Conservation (phyloP, 1,284 basidiomycete genomes). For the Heterobasidion annosum region DNA sequence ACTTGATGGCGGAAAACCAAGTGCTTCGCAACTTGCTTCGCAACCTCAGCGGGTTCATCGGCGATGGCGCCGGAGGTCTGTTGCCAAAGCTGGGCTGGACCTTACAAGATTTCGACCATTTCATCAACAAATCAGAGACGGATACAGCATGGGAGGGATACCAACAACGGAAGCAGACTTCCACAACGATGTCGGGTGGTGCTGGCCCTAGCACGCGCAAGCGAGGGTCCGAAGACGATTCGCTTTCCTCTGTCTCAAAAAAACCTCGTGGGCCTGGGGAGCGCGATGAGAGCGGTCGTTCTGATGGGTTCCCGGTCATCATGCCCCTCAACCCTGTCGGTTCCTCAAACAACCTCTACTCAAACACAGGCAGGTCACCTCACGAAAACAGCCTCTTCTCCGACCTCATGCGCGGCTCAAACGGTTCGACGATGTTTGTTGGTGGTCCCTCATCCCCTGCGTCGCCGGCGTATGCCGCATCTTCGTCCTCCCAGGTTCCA, state of each 20-base stretch:
- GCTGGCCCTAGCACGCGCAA: slow-evolving; percentile 19
- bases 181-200: slow-evolving; percentile 13
- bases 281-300: slow-evolving; percentile 31
- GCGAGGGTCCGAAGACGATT: slow-evolving; percentile 43
- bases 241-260: slow-evolving; percentile 32
- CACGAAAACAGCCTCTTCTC: slow-evolving; percentile 47
- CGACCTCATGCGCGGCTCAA: slow-evolving; percentile 50
- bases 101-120: slow-evolving; percentile 66
- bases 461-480: slow-evolving; percentile 26
- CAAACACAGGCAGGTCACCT: slow-evolving; percentile 18
- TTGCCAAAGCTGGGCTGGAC: slow-evolving; percentile 76
- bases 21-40: slow-evolving; percentile 72
- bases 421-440: slow-evolving; percentile 57
- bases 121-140: slow-evolving; percentile 77
- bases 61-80: slow-evolving; percentile 73
- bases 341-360: slow-evolving; percentile 28
- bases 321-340: slow-evolving; percentile 38
- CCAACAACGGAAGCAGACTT: slow-evolving; percentile 49
- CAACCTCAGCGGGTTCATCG: slow-evolving; percentile 71
- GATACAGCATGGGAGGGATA: slow-evolving; percentile 89
- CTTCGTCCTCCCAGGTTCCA: slow-evolving; percentile 11
- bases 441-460: slow-evolving; percentile 29
- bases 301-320: slow-evolving; percentile 45
- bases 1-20: slow-evolving; percentile 85
- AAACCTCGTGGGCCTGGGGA: slow-evolving; percentile 34